Percentiles rank a stretch among this genome's conserved stretches.
These are phyloP conservation scores for Russula olivacea DNA, from an alignment of 768 basidiomycete genomes.

Conservation along the genomic window DNA sequence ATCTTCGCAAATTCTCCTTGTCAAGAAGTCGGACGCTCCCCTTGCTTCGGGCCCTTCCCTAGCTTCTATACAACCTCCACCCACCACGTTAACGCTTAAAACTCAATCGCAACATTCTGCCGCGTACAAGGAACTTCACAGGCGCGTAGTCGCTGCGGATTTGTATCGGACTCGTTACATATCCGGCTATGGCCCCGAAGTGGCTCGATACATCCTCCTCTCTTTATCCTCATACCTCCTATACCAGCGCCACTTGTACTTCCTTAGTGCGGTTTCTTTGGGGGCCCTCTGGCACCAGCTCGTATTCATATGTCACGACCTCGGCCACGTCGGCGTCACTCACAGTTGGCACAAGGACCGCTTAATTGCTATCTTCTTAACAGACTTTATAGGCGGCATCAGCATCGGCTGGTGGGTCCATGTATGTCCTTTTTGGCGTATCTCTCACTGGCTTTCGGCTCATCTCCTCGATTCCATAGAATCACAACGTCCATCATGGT, in stretches of 20 bases:
- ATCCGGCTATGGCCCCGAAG: constrained; percentile 83
- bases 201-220: constrained; percentile 70
- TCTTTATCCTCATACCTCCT: constrained; percentile 52
- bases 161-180: constrained; percentile 82
- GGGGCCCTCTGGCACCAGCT: constrained; percentile 95
- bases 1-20: constrained; percentile 57
- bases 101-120: constrained; percentile 60
- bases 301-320: constrained; percentile 87
- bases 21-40: constrained; percentile 36
- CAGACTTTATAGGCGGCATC: constrained; percentile 85
- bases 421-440: constrained; percentile 47
- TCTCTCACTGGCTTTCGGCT: constrained; percentile 5
- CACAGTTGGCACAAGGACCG: constrained; percentile 81
- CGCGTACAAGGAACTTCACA: constrained; percentile 78
- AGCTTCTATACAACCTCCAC: constrained; percentile 45
- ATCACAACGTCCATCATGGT: constrained; percentile 96
- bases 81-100: constrained; percentile 49
- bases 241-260: constrained; percentile 59
- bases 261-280: constrained; percentile 71
- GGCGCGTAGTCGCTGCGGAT: constrained; percentile 66
- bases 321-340: constrained; percentile 92
- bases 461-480: constrained; percentile 40
- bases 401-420: constrained; percentile 98
- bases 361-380: constrained; percentile 68
- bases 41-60: constrained; percentile 38